Evolutionary conservation across 192 early-diverging fungal genomes (phyloP), one percentile per base, ranked within the genome.

Genomic region (Geranomyces michiganensis): DNA sequence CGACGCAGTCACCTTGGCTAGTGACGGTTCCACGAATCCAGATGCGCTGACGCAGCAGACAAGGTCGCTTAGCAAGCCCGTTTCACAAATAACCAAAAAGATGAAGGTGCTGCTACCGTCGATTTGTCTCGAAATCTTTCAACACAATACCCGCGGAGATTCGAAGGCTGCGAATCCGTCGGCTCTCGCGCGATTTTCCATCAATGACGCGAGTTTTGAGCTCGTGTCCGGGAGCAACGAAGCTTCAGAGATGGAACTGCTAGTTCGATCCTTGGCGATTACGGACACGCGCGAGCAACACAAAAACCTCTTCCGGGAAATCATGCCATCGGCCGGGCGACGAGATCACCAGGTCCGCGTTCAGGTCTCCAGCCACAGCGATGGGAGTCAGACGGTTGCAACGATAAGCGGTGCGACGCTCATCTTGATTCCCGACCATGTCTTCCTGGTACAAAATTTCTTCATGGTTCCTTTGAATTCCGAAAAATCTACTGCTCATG

Each of bases 371-470:
- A 85, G 45, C 70, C 80, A 44, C 13, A 33, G 49, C 9, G 76
- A 76, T 8, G 83, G 83, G 9, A 77, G 79, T 13, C 79, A 84
- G 71, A 85, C 87, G 26, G 65, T 93, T 51, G 76, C 93, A 29
- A 94, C 92, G 8, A 69, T 99, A 26, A 90, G 93, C 68, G 88
- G 87, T 36, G 92, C 95, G 9, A 90, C 91, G 47, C 72, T 97
- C 5, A 87, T 96, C 62, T 81, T 99, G 43, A 90, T 92, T 24
- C 81, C 96, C 24, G 94, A 99, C 77, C 93, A 96, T 67, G 74
- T 93, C 21, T 93, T 96, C 65, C 81, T 87, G 13, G 76, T 97
- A 29, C 73, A 84, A 43, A 84, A 87, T 55, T 99, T 91, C 77
- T 90, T 93, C 69, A 53, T 62, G 21, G 49, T 63, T 6, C 75